A percentile compares a stretch with the other conserved stretches of the same genome.
phyloP scores from a whole-genome alignment of 2,329 filamentous ascomycete species.

The Dryadomyces quercus-mongolicae region DNA sequence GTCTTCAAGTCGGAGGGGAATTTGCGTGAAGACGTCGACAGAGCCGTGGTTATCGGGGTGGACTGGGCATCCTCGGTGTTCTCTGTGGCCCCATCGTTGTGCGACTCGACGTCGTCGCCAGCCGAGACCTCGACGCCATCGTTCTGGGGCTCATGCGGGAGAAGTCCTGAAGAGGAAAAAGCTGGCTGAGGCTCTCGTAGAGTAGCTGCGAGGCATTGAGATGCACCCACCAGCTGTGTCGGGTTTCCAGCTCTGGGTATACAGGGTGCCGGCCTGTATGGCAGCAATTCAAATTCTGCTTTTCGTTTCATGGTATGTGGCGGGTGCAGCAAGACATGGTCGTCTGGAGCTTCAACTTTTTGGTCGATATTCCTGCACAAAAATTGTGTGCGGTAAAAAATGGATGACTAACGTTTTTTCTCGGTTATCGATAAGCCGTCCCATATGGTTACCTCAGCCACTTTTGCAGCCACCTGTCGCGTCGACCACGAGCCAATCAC shows the following conservation, averaged over 20 bases:
- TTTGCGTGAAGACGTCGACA: slow-evolving; percentile 7
- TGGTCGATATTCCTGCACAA: background rate
- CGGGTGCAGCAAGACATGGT: background rate
- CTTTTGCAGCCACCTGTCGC: background rate
- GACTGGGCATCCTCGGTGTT: slow-evolving; percentile 4
- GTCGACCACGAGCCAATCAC: slow-evolving; percentile 4
- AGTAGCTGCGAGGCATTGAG: background rate
- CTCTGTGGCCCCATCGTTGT: background rate
- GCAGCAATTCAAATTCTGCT: slow-evolving; percentile 7
- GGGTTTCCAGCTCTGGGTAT: background rate
- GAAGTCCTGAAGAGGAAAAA: background rate
- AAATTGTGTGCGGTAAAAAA: slow-evolving; percentile 2
- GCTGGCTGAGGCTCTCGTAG: background rate
- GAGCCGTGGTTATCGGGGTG: slow-evolving; percentile 8
- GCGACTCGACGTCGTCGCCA: background rate
- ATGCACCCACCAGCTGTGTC: background rate
- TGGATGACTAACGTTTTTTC: no score
- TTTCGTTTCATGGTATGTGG: slow-evolving; percentile 10
- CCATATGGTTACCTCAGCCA: background rate
- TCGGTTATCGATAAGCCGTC: slow-evolving; percentile 10
- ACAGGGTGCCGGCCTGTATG: background rate
- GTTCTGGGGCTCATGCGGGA: background rate
- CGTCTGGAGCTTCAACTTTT: background rate
- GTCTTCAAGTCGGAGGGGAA: slow-evolving; percentile 66
- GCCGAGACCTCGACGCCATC: background rate